Evolutionary conservation across 805 yeast species (phyloP), one percentile per base, ranked within the genome.

Genomic region (Candida sanyiensis): DNA sequence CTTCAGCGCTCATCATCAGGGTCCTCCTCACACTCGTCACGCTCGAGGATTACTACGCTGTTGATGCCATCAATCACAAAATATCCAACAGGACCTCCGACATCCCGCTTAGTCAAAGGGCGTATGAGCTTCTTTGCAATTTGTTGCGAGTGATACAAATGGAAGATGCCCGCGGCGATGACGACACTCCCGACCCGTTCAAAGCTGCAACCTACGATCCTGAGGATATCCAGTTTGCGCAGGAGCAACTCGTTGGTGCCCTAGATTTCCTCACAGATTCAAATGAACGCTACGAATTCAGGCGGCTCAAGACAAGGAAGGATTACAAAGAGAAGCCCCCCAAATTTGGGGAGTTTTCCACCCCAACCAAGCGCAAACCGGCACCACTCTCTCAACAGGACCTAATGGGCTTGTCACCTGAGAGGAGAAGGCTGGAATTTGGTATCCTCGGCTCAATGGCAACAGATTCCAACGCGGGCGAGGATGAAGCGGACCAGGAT

Each of bases 1-100:
- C 72, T 1, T 59, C 63, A 1, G 48, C 56, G 17, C 58, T 60
- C 20, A 53, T 62, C 3, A 31, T 66, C 8, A 47, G 59, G 20
- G 54, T 61, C 1, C 35, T 69, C 8, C 52, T 69, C 31, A 63
- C 73, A 1, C 41, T 68, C 19, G 59, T 59, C 0, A 62, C 70
- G 0, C 43, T 63, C 1, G 58, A 66, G 0, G 50, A 51, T 1
- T 51, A 49, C 30, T 47, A 48, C 26, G 50, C 47, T 27, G 51
- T 49, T 13, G 42, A 54, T 5, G 16, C 51, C 4, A 43, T 59
- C 13, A 29, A 40, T 8, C 55, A 47, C 24, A 64, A 62, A 7
- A 33, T 50, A 45, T 57, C 21, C 45, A 53, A 28, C 46, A 45
- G 38, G 25, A 42, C 21, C 13, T 52, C 62, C 0, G 54, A 59